Percentiles rank a stretch among this genome's conserved stretches.
Conservation (phyloP, 305 asterid genomes). For the Plantago coronopus region DNA sequence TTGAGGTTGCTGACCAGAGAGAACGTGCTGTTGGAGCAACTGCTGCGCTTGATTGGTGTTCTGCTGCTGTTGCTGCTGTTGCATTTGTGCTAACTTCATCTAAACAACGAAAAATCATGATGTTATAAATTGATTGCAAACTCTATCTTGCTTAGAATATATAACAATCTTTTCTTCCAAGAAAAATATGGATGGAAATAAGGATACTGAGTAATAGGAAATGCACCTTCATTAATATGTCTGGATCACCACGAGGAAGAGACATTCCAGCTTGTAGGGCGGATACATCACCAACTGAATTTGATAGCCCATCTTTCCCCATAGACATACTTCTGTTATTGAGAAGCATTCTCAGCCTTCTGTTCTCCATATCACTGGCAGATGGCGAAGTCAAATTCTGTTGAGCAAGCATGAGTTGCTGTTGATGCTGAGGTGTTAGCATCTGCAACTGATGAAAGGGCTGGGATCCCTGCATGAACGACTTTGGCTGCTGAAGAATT, state of each 20-base stretch:
- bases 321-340: constrained; percentile 11
- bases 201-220: not conserved
- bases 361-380: constrained; percentile 68
- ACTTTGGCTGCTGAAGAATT: constrained; percentile 90
- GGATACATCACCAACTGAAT: constrained; percentile 9
- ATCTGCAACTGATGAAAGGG: constrained; percentile 88
- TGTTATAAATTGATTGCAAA: not conserved
- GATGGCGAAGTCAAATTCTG: constrained; percentile 91
- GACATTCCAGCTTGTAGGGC: constrained; percentile 10
- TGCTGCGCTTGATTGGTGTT: constrained; percentile 15
- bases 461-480: constrained; percentile 92
- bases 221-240: constrained; percentile 10
- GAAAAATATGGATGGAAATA: not conserved
- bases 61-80: constrained; percentile 35
- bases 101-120: not conserved
- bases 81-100: constrained; percentile 45
- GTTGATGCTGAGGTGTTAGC: constrained; percentile 96
- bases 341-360: constrained; percentile 72
- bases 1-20: constrained; percentile 66
- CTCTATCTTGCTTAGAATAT: not conserved
- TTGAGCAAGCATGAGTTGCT: constrained; percentile 91
- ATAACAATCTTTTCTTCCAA: not conserved
- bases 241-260: constrained; percentile 11
- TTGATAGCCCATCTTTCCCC: constrained; percentile 14
- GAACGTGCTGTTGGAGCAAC: constrained; percentile 53